Evolutionary conservation across 2,329 filamentous ascomycete species (phyloP), one percentile per base, ranked within the genome.

Genomic region (Aaosphaeria arxii): DNA sequence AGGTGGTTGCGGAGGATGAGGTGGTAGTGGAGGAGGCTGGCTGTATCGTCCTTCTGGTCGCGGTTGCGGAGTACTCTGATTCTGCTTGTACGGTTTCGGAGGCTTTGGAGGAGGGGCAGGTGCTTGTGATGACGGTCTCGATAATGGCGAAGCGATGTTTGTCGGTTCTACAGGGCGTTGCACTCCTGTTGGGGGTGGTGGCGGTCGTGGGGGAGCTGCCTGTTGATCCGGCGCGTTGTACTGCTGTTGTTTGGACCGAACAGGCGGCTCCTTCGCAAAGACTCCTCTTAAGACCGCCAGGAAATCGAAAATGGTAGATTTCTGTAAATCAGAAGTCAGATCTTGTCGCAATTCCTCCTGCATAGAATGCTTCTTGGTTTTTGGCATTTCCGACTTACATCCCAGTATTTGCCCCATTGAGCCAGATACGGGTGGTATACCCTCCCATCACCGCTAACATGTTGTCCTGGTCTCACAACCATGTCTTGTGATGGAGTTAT

Each of bases 371-470:
- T 24, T 24, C 17, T 24, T 24, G 17, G 17, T 3, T 24, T 24
- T 13, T 13, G 47, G 40, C 52, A 45, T 42, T 17, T 29, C 5
- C 2, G 41, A 83, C 88, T 75, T 71, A 95, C 89, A 82, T 96
- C 89, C 88, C 89, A 94, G 59, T 88, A 92, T 56, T 89, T 85
- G 31, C 80, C 76, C 94, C 94, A 99, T 53, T 90, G 86, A 31
- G 90, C 89, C 42, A 99, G 76, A 69, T 97, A 99, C 35, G 94
- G 94, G 68, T 99, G 94, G 68, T 97, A 99, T 54, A 97, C 83
- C 67, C 89, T 86, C 29, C 94, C 94, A 63, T 97, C 92, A 5
- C 89, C 85, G 63, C 94, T 91, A 51, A 99, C 91, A 75, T 99
- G 91, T 66, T 99, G 94, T 1, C 94, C 94, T 1, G 91, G 90